These are phyloP conservation scores for Auxenochlorella protothecoides DNA, from an alignment of 139 green algal genomes.

Conservation along the genomic window DNA sequence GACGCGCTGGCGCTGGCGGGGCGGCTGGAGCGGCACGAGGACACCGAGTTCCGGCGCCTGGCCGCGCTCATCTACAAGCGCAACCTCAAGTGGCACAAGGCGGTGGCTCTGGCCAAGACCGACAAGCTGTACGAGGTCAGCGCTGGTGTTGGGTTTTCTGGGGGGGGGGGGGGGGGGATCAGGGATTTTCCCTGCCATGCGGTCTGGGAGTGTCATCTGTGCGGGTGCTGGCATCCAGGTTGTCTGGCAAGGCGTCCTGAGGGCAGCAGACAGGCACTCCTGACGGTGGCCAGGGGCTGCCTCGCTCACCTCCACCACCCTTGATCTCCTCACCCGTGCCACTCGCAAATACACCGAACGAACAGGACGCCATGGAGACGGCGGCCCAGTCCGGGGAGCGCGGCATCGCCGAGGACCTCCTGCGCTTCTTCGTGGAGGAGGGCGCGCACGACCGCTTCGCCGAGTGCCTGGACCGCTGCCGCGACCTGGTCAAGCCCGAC, in stretches of 20 bases:
- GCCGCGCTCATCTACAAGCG: constrained; percentile 87
- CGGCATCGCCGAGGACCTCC: constrained; percentile 87
- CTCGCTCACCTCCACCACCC: too few species aligned
- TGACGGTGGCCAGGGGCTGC: too few species aligned
- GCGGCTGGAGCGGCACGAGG: constrained; percentile 87
- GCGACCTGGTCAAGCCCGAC: constrained; percentile 92
- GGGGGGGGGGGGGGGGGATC: not conserved
- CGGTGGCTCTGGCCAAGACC: constrained; percentile 74
- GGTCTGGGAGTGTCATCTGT: too few species aligned
- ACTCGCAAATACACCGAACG: too few species aligned
- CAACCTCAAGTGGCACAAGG: constrained; percentile 78
- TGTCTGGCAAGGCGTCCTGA: too few species aligned
- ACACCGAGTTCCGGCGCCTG: constrained; percentile 93
- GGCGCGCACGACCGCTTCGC: constrained; percentile 92
- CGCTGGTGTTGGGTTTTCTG: not conserved
- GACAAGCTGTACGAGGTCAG: constrained; percentile 55
- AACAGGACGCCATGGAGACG: constrained; percentile 94
- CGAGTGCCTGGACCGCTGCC: constrained; percentile 92
- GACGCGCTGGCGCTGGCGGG: constrained; percentile 68
- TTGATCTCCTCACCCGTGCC: too few species aligned
- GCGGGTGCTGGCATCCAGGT: too few species aligned
- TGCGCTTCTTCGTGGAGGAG: constrained; percentile 75
- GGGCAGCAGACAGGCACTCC: too few species aligned
- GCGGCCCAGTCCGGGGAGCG: constrained; percentile 51
- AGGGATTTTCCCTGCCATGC: not conserved